phyloP scores from a whole-genome alignment of 352 stramenopile genomes.

The Thalassiosira hispida region DNA sequence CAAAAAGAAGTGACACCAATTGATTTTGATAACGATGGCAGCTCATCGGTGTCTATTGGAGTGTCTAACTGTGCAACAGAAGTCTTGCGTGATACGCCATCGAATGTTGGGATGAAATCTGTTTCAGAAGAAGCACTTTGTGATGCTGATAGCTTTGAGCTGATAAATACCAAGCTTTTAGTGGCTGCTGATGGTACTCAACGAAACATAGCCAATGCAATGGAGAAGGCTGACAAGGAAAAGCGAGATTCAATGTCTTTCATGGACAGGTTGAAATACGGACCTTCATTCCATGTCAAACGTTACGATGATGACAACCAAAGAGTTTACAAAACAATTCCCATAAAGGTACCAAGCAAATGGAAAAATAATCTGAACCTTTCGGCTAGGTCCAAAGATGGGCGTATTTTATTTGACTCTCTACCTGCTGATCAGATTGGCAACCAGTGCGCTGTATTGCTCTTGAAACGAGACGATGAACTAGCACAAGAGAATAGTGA shows the following conservation, averaged over 20 bases:
- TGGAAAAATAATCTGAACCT: slow-evolving; percentile 84
- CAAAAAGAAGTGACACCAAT: slow-evolving; percentile 64
- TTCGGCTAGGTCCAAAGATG: slow-evolving; percentile 66
- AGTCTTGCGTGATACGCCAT: slow-evolving; percentile 24
- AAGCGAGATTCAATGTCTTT: slow-evolving; percentile 54
- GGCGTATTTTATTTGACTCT: slow-evolving; percentile 81
- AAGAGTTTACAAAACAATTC: slow-evolving; percentile 85
- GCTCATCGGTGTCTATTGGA: slow-evolving; percentile 39
- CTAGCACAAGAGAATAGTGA: slow-evolving; percentile 69
- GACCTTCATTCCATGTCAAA: slow-evolving; percentile 58
- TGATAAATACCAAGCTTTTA: slow-evolving; percentile 58
- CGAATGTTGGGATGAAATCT: slow-evolving; percentile 20
- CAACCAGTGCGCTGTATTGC: slow-evolving; percentile 81
- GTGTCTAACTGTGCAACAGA: slow-evolving; percentile 49
- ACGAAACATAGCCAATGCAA: slow-evolving; percentile 70
- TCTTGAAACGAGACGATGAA: slow-evolving; percentile 79
- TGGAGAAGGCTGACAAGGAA: slow-evolving; percentile 62
- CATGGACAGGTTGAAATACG: slow-evolving; percentile 50
- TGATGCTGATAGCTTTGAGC: slow-evolving; percentile 32
- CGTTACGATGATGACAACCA: slow-evolving; percentile 82
- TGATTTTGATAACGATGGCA: slow-evolving; percentile 57
- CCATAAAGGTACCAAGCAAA: slow-evolving; percentile 74
- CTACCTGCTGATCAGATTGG: slow-evolving; percentile 77
- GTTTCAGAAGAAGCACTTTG: slow-evolving; percentile 40
- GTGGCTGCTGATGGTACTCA: slow-evolving; percentile 82